Evolutionary conservation across 2,329 filamentous ascomycete species (phyloP).

Genomic region (Arthroderma sp.): DNA sequence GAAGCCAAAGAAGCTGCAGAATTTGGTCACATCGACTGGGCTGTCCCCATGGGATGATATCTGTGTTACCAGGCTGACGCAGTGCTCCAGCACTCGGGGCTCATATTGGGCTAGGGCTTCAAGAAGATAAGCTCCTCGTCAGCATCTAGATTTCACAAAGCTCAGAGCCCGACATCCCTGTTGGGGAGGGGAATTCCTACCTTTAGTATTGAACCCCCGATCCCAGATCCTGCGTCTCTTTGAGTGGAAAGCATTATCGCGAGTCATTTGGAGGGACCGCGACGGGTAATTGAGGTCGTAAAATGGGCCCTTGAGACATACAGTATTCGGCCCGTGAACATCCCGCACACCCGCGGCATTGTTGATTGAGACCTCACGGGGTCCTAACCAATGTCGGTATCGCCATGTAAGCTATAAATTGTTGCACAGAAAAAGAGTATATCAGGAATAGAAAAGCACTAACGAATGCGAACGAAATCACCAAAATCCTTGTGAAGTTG

Average conservation of each 20-base stretch:
- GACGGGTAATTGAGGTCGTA: constrained; percentile 14
- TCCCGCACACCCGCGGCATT: constrained; percentile 8
- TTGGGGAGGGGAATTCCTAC: constrained; percentile 8
- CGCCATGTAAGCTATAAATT: too few species aligned
- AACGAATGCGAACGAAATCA: constrained; percentile 18
- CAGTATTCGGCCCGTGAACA: constrained; percentile 11
- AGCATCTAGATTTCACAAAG: too few species aligned
- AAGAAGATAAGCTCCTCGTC: background rate
- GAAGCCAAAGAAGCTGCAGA: constrained; percentile 16
- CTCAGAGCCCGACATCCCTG: background rate
- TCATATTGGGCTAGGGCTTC: constrained; percentile 7
- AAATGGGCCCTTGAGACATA: constrained; percentile 16
- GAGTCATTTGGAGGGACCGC: constrained; percentile 13
- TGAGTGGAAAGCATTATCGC: constrained; percentile 14
- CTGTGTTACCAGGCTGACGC: constrained; percentile 3
- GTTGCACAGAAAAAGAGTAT: background rate
- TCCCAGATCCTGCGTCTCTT: constrained; percentile 17
- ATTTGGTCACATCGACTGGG: constrained; percentile 6
- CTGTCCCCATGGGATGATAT: constrained; percentile 1
- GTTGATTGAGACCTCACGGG: constrained; percentile 13
- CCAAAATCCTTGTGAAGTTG: constrained; percentile 16
- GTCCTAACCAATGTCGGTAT: constrained; percentile 6
- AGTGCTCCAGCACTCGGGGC: constrained; percentile 5
- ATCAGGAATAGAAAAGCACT: background rate
- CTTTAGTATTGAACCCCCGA: constrained; percentile 18